Evolutionary conservation across 352 stramenopile genomes (phyloP).

Genomic region (Thraustotheca clavata): DNA sequence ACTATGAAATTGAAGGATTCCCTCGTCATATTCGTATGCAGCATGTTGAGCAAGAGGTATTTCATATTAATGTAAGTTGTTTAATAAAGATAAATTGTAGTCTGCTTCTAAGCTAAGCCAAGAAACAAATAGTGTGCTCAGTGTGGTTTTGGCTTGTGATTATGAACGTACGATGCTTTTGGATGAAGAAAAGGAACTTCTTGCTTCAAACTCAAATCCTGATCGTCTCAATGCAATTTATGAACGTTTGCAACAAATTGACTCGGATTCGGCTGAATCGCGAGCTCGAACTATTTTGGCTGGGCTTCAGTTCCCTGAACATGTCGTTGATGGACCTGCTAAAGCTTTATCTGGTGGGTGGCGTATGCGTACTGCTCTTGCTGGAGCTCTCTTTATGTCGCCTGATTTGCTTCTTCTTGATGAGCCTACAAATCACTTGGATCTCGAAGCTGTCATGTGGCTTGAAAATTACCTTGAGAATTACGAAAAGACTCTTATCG

Average conservation of each 20-base stretch:
- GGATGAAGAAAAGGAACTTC: conserved; percentile 89
- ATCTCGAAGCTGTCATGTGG: conserved; percentile 89
- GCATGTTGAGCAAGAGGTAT: conserved; percentile 92
- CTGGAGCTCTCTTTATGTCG: conserved; percentile 92
- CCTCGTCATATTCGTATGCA: conserved; percentile 92
- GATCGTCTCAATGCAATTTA: conserved; percentile 72
- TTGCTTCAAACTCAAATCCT: conserved; percentile 50
- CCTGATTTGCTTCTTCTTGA: conserved; percentile 93
- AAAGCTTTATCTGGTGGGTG: conserved; percentile 90
- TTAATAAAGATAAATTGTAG: conserved; percentile 18
- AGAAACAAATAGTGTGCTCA: conserved; percentile 82
- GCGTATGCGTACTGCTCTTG: conserved; percentile 91
- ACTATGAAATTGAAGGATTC: conserved; percentile 95
- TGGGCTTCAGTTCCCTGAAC: conserved; percentile 90
- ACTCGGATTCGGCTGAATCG: conserved; percentile 85
- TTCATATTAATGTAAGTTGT: neutral
- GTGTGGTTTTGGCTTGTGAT: conserved; percentile 92
- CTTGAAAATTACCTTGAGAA: conserved; percentile 87
- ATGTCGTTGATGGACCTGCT: conserved; percentile 86
- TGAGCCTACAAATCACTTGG: conserved; percentile 90
- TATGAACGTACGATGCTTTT: conserved; percentile 90
- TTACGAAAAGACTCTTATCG: conserved; percentile 90
- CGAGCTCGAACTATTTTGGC: conserved; percentile 87
- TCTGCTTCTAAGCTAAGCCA: conserved; percentile 74
- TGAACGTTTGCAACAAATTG: conserved; percentile 83